These are phyloP conservation scores for Eucalyptus curtisii DNA, from an alignment of 345 rosid genomes.

Conservation along the genomic window DNA sequence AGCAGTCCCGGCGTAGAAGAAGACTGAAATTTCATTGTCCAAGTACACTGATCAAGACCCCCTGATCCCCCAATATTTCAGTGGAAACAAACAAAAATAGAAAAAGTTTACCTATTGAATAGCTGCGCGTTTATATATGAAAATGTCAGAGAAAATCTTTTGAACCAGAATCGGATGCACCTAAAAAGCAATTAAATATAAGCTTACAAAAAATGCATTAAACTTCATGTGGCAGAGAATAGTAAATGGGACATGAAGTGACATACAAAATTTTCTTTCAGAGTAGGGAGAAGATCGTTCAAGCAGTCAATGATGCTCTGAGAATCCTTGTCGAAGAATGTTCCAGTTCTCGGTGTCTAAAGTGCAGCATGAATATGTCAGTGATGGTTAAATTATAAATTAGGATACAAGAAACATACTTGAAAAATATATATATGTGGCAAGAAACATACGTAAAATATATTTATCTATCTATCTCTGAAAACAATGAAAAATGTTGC, in stretches of 20 bases:
- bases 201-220: not conserved
- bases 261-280: constrained; percentile 90
- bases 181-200: constrained; percentile 25
- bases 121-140: constrained; percentile 83
- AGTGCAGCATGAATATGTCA: not conserved
- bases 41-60: not conserved
- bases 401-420: not conserved
- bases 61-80: not conserved
- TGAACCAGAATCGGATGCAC: constrained; percentile 92
- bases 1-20: constrained; percentile 95
- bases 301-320: constrained; percentile 85
- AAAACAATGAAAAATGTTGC: not conserved
- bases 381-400: not conserved
- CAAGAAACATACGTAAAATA: too few species aligned
- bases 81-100: not conserved
- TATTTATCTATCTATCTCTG: not conserved
- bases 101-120: constrained; percentile 63
- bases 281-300: constrained; percentile 59
- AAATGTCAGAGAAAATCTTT: constrained; percentile 86
- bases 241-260: not conserved
- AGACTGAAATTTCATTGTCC: constrained; percentile 39
- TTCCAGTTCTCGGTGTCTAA: constrained; percentile 88
- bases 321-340: constrained; percentile 76
- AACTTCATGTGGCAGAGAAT: not conserved
- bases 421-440: not conserved